Percentiles rank a stretch among this genome's conserved stretches.
phyloP scores from a whole-genome alignment of 768 basidiomycete species.

The Mycena crocata region DNA sequence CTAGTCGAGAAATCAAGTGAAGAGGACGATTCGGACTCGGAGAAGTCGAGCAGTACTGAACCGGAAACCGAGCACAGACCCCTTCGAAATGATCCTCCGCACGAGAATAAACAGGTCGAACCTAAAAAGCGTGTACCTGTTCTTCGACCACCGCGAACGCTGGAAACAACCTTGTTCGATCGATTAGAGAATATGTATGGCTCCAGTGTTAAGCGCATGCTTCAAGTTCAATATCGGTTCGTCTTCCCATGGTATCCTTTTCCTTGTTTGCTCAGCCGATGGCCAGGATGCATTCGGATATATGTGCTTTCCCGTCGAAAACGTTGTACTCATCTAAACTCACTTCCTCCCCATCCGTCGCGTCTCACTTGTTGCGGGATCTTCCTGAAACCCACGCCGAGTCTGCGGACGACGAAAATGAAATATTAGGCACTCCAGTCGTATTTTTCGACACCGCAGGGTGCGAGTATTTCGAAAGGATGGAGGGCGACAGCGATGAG shows the following conservation, averaged over 20 bases:
- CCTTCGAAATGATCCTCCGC: constrained; percentile 16
- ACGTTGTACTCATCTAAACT: constrained; percentile 83
- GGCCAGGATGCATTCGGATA: constrained; percentile 87
- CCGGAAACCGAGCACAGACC: constrained; percentile 10
- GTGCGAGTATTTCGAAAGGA: constrained; percentile 91
- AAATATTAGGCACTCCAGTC: constrained; percentile 79
- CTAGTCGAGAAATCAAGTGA: constrained; percentile 21
- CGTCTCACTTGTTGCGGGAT: constrained; percentile 77
- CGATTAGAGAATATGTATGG: constrained; percentile 93
- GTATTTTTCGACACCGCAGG: constrained; percentile 96
- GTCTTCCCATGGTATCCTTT: too few relatives aligned
- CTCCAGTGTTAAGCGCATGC: constrained; percentile 82
- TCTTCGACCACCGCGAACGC: constrained; percentile 72
- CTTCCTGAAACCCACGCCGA: constrained; percentile 64
- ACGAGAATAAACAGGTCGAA: constrained; percentile 14
- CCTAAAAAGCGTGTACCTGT: constrained; percentile 13
- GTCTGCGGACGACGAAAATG: constrained; percentile 76
- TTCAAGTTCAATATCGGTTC: constrained; percentile 90
- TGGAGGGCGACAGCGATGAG: constrained; percentile 84
- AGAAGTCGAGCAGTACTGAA: constrained; percentile 21
- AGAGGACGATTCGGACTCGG: constrained; percentile 20
- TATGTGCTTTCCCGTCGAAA: constrained; percentile 87
- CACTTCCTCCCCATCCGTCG: constrained; percentile 77
- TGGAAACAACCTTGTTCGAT: constrained; percentile 94
- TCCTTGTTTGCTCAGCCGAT: too few relatives aligned